phyloP scores from a whole-genome alignment of 495 filamentous ascomycete genomes.

The Parmelia sp. region DNA sequence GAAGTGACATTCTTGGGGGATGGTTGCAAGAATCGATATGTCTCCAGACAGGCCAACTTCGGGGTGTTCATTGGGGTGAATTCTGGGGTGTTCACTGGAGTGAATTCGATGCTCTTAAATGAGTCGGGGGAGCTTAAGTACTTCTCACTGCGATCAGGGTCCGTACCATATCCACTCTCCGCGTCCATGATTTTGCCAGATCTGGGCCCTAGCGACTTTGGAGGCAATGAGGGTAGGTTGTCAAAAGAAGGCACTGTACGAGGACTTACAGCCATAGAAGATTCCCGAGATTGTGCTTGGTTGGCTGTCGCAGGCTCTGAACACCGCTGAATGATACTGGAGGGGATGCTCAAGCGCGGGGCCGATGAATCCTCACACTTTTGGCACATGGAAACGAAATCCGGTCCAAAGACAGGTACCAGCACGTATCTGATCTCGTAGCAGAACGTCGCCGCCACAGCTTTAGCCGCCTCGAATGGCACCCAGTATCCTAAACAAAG shows the following conservation, averaged over 20 bases:
- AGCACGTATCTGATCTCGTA: constrained; percentile 73
- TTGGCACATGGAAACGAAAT: constrained; percentile 70
- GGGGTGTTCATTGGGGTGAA: too few relatives aligned
- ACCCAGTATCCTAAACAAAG: constrained; percentile 81
- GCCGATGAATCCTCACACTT: constrained; percentile 50
- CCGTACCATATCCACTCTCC: constrained; percentile 31
- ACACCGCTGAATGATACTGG: constrained; percentile 49
- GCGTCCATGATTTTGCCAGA: constrained; percentile 16
- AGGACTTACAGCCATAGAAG: constrained; percentile 13
- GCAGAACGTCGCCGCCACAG: constrained; percentile 82
- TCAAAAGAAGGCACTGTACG: neutral
- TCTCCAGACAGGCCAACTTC: neutral
- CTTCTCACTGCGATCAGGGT: constrained; percentile 27
- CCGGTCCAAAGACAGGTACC: constrained; percentile 79
- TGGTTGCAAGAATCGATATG: neutral
- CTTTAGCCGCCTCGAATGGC: constrained; percentile 77
- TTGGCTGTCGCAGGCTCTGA: constrained; percentile 47
- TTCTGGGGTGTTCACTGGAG: constrained; percentile 19
- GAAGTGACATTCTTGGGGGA: constrained; percentile 12
- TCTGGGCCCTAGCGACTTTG: constrained; percentile 21
- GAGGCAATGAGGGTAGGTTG: neutral
- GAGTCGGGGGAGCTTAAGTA: constrained; percentile 20
- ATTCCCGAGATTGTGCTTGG: constrained; percentile 29
- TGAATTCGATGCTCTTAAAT: constrained; percentile 18
- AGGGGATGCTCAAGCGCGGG: constrained; percentile 62